These are phyloP conservation scores for Trichoderma sp. DNA, from an alignment of 2,329 filamentous ascomycete genomes.

Conservation along the genomic window DNA sequence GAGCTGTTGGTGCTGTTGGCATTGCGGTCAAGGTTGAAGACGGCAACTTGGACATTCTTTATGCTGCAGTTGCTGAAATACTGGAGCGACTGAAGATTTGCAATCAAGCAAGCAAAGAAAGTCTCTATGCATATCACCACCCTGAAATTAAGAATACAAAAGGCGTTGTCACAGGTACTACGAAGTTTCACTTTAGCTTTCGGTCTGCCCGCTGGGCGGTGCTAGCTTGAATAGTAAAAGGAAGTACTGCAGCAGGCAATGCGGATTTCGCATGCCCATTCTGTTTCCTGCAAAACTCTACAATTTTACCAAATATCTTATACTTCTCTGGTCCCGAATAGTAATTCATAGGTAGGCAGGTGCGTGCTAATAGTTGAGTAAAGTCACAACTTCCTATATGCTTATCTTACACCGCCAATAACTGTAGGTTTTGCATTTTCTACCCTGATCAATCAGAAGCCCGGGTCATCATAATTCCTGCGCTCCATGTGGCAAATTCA, in stretches of 20 bases:
- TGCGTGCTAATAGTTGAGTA: background rate
- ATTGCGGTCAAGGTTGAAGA: slow-evolving; percentile 54
- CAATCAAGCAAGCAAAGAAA: slow-evolving; percentile 32
- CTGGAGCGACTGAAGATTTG: slow-evolving; percentile 47
- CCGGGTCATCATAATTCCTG: background rate
- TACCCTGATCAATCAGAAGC: background rate
- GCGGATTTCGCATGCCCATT: background rate
- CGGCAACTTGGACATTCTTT: slow-evolving; percentile 46
- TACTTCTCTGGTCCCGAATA: background rate
- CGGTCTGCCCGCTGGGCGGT: background rate
- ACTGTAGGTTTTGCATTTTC: background rate
- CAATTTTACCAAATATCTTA: background rate
- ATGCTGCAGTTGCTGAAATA: slow-evolving; percentile 47
- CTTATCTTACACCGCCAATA: no score
- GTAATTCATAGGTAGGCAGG: fast-evolving
- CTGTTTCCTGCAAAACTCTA: background rate
- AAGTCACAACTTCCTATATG: background rate
- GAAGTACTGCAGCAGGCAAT: background rate
- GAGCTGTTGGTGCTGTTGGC: slow-evolving; percentile 42
- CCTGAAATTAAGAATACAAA: slow-evolving; percentile 42
- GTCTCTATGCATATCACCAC: slow-evolving; percentile 39
- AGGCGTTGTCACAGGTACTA: slow-evolving; percentile 40
- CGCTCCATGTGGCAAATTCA: background rate
- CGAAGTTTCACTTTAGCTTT: slow-evolving; percentile 8
- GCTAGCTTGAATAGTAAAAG: background rate